Base-by-base conservation (phyloP, 2,329 filamentous ascomycete species). In the Sphaerulina populicola region DNA sequence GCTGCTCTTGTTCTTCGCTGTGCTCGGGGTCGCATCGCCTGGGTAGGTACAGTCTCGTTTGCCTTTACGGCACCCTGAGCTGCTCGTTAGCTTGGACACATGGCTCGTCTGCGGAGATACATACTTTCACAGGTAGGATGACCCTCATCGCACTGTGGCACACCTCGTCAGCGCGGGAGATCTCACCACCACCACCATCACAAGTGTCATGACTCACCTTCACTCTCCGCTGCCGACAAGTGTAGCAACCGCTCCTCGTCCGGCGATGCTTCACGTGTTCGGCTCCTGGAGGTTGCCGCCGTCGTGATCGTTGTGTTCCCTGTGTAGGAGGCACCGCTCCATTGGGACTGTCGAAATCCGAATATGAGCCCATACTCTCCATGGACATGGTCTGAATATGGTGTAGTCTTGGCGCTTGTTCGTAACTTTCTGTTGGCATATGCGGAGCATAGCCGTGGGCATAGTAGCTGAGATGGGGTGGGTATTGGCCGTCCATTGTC, bases 171-270 rank as follows among this genome's bases (percentile, higher is more conserved):
- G 61, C 42, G 39, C n/a, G 21, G 11, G 38, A 23, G 30, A 8
- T 31, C 1, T 18, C 36, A 18, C 27, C 36, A 18, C 36, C 6
- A 4, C 33, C 36, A 18, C 27, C 36, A 18, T 27, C 6, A 4
- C 33, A 15, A 49, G 30, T 10, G 39, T 21, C 10, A 42, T 39
- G 15, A 14, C 59, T 56, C 64, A 80, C 78, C 75, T 83, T 97
- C 46, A 97, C 90, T 68, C 93, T 81, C 59, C 93, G 80, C 62
- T 83, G 84, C 53, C 93, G 80, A 69, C 93, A 98, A 42, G 90
- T 97, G 66, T 80, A 96, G 71, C 93, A 98, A 27, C 93, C 93
- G 57, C 89, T 96, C 61, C 93, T 79, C 39, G 93, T 97, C 60
- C 93, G 82, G 55, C 90, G 85, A 68, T 97, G 91, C 70, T 97